Evolutionary conservation across 1,284 basidiomycete species (phyloP).

Genomic region (Malassezia pachydermatis): DNA sequence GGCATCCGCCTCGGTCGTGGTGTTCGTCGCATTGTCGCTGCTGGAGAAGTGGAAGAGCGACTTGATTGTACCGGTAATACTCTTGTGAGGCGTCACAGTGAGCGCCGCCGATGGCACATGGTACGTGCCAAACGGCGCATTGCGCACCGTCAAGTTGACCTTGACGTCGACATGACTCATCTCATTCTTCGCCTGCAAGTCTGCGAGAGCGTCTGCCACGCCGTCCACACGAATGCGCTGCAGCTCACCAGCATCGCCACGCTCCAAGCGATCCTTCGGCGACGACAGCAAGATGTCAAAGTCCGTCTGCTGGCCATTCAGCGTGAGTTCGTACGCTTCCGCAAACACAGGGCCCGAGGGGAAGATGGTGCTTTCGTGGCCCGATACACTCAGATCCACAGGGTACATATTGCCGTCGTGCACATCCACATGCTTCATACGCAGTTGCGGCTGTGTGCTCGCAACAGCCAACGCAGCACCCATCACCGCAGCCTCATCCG

Average conservation of each 20-base stretch:
- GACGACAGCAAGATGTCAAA: conserved; percentile 36
- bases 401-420: conserved; percentile 53
- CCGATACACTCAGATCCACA: conserved; percentile 26
- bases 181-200: conserved; percentile 29
- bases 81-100: conserved; percentile 33
- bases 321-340: conserved; percentile 21
- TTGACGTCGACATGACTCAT: conserved; percentile 33
- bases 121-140: conserved; percentile 34
- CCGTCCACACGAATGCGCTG: conserved; percentile 28
- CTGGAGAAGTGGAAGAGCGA: conserved; percentile 35
- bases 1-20: conserved; percentile 8
- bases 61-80: conserved; percentile 36
- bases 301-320: conserved; percentile 29
- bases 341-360: conserved; percentile 26
- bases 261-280: conserved; percentile 18
- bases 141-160: conserved; percentile 36
- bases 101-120: conserved; percentile 29
- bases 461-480: conserved; percentile 87
- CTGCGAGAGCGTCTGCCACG: conserved; percentile 28
- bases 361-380: conserved; percentile 28
- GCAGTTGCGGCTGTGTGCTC: conserved; percentile 76
- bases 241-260: conserved; percentile 20
- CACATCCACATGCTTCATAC: conserved; percentile 85
- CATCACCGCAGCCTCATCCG: conserved; percentile 90
- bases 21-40: conserved; percentile 19